A percentile compares a stretch with the other conserved stretches of the same genome.
These are phyloP conservation scores for Geosiphon pyriformis DNA, from an alignment of 192 early-diverging fungal species.

Conservation along the genomic window DNA sequence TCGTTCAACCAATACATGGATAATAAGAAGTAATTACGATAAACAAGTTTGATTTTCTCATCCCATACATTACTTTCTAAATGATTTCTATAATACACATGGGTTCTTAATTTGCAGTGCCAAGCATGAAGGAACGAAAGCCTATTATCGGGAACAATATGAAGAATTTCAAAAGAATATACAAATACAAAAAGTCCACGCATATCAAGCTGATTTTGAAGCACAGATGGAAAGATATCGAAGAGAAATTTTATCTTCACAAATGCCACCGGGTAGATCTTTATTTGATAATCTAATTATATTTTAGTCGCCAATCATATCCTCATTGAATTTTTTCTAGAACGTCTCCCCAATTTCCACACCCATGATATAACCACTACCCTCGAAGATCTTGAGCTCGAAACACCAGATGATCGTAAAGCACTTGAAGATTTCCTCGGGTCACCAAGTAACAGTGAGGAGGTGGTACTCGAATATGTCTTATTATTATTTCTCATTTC, in stretches of 20 bases:
- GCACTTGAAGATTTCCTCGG: slow-evolving; percentile 23
- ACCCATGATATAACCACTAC: slow-evolving; percentile 2
- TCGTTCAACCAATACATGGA: slow-evolving; percentile 2
- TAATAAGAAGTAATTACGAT: slow-evolving; percentile 1
- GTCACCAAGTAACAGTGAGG: slow-evolving; percentile 8
- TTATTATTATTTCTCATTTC: too few species aligned
- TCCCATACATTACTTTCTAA: not conserved
- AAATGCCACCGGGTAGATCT: not conserved
- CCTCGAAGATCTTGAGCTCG: slow-evolving; percentile 15
- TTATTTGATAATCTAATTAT: not conserved
- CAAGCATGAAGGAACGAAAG: slow-evolving; percentile 3
- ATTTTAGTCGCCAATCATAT: not conserved
- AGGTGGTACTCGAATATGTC: too few species aligned
- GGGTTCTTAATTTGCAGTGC: not conserved
- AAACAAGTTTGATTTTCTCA: not conserved
- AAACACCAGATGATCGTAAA: slow-evolving; percentile 18
- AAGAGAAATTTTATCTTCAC: not conserved
- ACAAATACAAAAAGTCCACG: not conserved
- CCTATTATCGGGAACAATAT: slow-evolving; percentile 7
- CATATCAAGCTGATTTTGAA: slow-evolving; percentile 22
- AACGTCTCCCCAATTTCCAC: not conserved
- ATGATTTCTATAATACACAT: not conserved
- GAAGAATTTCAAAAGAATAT: slow-evolving; percentile 5
- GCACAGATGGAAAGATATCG: slow-evolving; percentile 22
- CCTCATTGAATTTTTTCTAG: not conserved